Base-by-base conservation (phyloP, 1,139 yeast genomes). In the Suhomyces panamericanus region DNA sequence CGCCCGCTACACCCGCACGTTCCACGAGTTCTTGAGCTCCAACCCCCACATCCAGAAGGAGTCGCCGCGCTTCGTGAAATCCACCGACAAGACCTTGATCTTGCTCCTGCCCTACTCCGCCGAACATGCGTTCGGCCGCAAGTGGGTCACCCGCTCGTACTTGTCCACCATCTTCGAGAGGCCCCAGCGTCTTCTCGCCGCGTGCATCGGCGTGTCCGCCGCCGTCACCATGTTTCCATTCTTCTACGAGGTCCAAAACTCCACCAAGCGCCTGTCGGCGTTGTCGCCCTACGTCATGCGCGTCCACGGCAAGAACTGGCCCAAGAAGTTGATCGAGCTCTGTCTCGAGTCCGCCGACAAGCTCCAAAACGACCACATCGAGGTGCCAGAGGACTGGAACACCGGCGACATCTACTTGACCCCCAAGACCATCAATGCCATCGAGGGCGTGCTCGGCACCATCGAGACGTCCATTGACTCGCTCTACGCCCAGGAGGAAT, bases 311-410 rank as follows among this genome's bases (percentile, higher is more conserved):
- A 63, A 67, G 26, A 73, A 77, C 36, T 88, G 95, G 95, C 89
- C 91, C 2, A 66, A 73, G 34, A 72, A 77, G 49, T 65, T 88
- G 31, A 70, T 78, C 50, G 77, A 79, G 44, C 63, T 87, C 30
- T 86, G 95, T 59, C 62, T 71, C 28, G 80, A 77, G 32, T 80
- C 88, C 26, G 78, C 75, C 41, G 76, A 64, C 1, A 83, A 83
- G 58, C 69, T 87, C 41, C 65, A 64, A n/a, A 64, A 70, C 3
- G 78, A 80, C 26, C 69, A 81, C 54, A 55, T 87, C 11, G 96
- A 88, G 61, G 91, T 88, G 1, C 95, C 96, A 0, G 81, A 77
- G 15, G 81, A 78, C 45, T 88, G 96, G 95, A 87, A 87, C 50
- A 77, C 86, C 3, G 95, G 95, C 8, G 96, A 88, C 59, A 86